Conservation (phyloP, 2,329 filamentous ascomycete species). For the Amphichorda felina region DNA sequence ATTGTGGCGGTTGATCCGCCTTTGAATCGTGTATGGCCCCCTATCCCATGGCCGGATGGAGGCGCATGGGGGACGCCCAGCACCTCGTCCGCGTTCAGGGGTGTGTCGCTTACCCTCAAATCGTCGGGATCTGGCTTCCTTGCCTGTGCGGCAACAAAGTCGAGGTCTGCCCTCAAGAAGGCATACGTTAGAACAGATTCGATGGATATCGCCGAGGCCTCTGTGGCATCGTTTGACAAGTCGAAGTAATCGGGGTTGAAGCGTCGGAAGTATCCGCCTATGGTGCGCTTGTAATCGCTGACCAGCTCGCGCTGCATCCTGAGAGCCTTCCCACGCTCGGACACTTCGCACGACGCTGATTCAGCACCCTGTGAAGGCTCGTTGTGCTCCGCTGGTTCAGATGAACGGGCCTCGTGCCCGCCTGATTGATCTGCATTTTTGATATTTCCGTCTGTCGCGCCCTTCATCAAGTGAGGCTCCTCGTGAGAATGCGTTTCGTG, state of each 20-base stretch:
- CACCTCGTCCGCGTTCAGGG: constrained; percentile 77
- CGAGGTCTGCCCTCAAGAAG: constrained; percentile 85
- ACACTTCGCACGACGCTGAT: constrained; percentile 36
- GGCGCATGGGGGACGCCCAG: constrained; percentile 49
- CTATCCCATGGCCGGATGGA: constrained; percentile 51
- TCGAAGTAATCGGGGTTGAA: constrained; percentile 74
- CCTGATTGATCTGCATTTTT: constrained; percentile 38
- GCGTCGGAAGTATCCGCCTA: constrained; percentile 89
- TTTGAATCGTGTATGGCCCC: constrained; percentile 69
- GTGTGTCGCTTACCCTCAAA: constrained; percentile 56
- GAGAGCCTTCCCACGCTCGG: constrained; percentile 48
- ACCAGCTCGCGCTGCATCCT: constrained; percentile 62
- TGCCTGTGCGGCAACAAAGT: constrained; percentile 86
- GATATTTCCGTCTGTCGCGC: constrained; percentile 25
- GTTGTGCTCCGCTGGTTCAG: not conserved
- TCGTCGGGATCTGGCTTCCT: constrained; percentile 67
- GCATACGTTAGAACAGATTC: constrained; percentile 81
- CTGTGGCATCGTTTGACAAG: constrained; percentile 18
- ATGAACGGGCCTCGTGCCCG: not conserved
- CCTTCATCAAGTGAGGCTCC: constrained; percentile 12
- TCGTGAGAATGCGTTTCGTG: constrained; percentile 7
- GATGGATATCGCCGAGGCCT: constrained; percentile 41
- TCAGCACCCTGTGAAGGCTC: constrained; percentile 19
- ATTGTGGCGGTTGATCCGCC: constrained; percentile 89
- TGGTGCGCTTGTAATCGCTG: constrained; percentile 65